Base-by-base conservation (phyloP, 139 green algal species). In the Picochlorum sp. region DNA sequence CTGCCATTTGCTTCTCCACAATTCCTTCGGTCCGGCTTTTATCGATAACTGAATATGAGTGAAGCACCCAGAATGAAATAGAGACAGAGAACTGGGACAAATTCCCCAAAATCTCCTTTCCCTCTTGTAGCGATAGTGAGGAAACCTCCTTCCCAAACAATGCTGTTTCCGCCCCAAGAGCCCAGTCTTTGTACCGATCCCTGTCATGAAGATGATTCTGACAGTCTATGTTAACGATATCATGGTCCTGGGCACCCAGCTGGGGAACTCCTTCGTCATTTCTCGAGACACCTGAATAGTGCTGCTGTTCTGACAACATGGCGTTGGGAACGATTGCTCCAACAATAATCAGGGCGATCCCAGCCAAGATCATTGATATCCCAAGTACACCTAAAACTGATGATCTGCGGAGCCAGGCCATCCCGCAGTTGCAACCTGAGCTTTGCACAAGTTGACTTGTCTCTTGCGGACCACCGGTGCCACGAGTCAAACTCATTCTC, bases 11-110 rank as follows among this genome's bases (percentile, higher is more conserved):
- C 15, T 54, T 21, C 11, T 54, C 18, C n/a, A 54, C 5, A 20
- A 54, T 24, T 21, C n/a, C n/a, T 13, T 20, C 5, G 47, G 11
- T 21, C 18, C 16, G 18, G 6, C 4, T 21, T 26, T 26, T 26
- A 54, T 54, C 47, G 0, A 20, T 54, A 54, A 54, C n/a, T 54
- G 16, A 20, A 20, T 21, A 26, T 54, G 16, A 26, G 6, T 54
- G 47, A 6, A 76, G 54, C 45, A 76, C 62, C 61, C 61, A 76
- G 14, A 76, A 76, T 14, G 62, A 47, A 11, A 69, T 50, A 37
- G 30, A 28, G 4, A 76, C 24, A 9, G 56, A 62, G 49, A 76
- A 58, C 15, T 62, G 38, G 16, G 62, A 63, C 59, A 72, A 46
- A 34, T 44, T 14, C 1, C 20, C 26, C 30, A 71, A 9, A 20